Evolutionary conservation across 768 basidiomycete genomes (phyloP), one percentile per base, ranked within the genome.

Genomic region (Suillus brevipes): DNA sequence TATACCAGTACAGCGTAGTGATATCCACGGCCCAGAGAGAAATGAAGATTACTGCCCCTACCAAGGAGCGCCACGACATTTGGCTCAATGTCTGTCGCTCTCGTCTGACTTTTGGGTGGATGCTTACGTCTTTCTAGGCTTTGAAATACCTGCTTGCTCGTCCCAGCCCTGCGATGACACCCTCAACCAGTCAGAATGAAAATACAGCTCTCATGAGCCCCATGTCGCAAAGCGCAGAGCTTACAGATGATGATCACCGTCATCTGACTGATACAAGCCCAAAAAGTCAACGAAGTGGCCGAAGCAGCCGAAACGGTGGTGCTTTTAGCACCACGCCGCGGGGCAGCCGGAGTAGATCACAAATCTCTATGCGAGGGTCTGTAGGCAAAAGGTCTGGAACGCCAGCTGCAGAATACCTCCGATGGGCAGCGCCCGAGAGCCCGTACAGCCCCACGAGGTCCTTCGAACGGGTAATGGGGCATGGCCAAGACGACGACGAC

Each of bases 1-100:
- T 99, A 67, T 87, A 92, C 78, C 92, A 93, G 73, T 93, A 97
- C 77, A 97, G 93, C 67, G 91, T 99, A 31, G 83, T 99, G 50
- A 89, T 99, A 64, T 89, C 93, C 28, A 97, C 96, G 0, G 91
- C 94, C 13, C 92, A 95, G 67, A 85, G 97, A 64, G 97, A 99
- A 78, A 97, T 99, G 88, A 97, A 97, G 81, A 90, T 99, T 72
- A 99, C 97, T n/a, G 95, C 95, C 7, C 90, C 91, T 2, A 96
- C 90, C 9, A 92, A 93, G 74, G 97, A 99, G 69, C 84, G 96
- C 62, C 97, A 99, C 73, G 96, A 99, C 70, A 95, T 98, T 66
- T 99, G 97, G 97, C 81, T 94, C 61, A 91, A 89, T 77, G 95
- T 95, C 76, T 65, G 88, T 80, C 6, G 45, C 49, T 67, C 60